phyloP scores from a whole-genome alignment of 1,284 basidiomycete genomes.

The Stereum hirsutum region DNA sequence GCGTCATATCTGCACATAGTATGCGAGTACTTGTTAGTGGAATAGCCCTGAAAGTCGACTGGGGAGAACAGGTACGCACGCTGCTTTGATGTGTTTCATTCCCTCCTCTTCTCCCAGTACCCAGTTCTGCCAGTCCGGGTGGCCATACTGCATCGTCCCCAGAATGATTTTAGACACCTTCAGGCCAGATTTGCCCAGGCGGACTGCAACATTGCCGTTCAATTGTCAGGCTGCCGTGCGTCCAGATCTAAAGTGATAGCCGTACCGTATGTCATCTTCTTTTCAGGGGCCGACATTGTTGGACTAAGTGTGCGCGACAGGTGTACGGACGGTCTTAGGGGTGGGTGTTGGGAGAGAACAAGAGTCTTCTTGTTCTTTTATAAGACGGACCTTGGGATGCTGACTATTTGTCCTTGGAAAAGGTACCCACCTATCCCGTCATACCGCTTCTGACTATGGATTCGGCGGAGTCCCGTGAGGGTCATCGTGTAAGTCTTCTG shows the following conservation, averaged over 20 bases:
- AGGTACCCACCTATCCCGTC: too few relatives aligned
- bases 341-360: too few relatives aligned
- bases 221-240: neutral
- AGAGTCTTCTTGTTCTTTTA: too few relatives aligned
- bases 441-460: too few relatives aligned
- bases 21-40: neutral
- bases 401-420: too few relatives aligned
- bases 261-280: slow-evolving; percentile 4
- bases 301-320: too few relatives aligned
- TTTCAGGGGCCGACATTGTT: neutral
- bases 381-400: too few relatives aligned
- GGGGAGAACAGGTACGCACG: slow-evolving; percentile 14
- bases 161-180: slow-evolving; percentile 32
- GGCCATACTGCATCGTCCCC: slow-evolving; percentile 29
- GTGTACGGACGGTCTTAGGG: too few relatives aligned
- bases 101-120: slow-evolving; percentile 26
- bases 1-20: slow-evolving; percentile 13
- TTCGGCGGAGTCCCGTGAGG: too few relatives aligned
- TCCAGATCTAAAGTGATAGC: too few relatives aligned
- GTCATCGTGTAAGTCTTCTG: too few relatives aligned
- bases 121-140: slow-evolving; percentile 23
- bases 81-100: slow-evolving; percentile 27
- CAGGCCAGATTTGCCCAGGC: slow-evolving; percentile 29
- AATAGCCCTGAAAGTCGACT: neutral
- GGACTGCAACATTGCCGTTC: slow-evolving; percentile 22